These are phyloP conservation scores for Heimioporus punctisporus DNA, from an alignment of 1,284 basidiomycete species.

Conservation along the genomic window DNA sequence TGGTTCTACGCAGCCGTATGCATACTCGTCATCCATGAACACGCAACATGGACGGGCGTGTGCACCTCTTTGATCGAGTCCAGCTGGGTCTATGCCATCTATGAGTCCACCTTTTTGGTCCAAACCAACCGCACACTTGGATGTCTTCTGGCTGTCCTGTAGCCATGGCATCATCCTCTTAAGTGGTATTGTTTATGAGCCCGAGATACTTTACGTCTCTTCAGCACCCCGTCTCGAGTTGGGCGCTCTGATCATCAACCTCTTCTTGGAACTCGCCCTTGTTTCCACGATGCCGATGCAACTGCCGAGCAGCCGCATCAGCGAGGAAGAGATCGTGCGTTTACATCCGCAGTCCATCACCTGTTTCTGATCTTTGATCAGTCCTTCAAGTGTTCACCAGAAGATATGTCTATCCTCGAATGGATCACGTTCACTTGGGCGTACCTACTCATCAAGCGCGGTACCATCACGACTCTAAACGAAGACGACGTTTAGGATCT, in stretches of 20 bases:
- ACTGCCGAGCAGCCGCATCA: slow-evolving; percentile 41
- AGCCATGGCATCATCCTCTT: slow-evolving; percentile 38
- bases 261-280: slow-evolving; percentile 37
- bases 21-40: slow-evolving; percentile 27
- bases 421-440: slow-evolving; percentile 77
- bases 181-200: slow-evolving; percentile 41
- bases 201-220: slow-evolving; percentile 29
- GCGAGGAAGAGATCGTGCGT: slow-evolving; percentile 42
- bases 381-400: slow-evolving; percentile 50
- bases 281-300: slow-evolving; percentile 46
- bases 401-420: slow-evolving; percentile 68
- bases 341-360: not conserved
- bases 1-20: slow-evolving; percentile 48
- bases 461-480: slow-evolving; percentile 51
- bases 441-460: slow-evolving; percentile 53
- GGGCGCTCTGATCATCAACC: slow-evolving; percentile 34
- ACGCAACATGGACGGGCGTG: slow-evolving; percentile 24
- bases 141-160: slow-evolving; percentile 46
- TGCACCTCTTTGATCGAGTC: slow-evolving; percentile 37
- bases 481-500: slow-evolving; percentile 63
- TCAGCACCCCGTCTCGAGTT: slow-evolving; percentile 30
- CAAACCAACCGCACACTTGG: slow-evolving; percentile 42
- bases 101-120: slow-evolving; percentile 42
- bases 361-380: slow-evolving; percentile 13
- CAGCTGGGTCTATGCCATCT: slow-evolving; percentile 51